phyloP scores from a whole-genome alignment of 768 basidiomycete genomes.

The Termitomyces sp. region DNA sequence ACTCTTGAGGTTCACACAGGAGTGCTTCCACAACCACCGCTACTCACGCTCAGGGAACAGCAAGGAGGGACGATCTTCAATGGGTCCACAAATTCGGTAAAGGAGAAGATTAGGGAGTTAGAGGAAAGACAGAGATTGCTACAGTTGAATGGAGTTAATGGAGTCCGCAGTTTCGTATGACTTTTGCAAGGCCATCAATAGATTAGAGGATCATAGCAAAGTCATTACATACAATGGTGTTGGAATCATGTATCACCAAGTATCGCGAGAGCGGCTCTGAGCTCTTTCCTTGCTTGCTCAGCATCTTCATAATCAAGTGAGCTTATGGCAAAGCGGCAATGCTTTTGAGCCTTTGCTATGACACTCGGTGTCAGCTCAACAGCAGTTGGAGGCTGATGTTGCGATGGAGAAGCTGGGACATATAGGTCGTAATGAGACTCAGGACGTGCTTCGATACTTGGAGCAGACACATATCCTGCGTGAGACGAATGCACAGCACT shows the following conservation, averaged over 20 bases:
- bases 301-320: constrained; percentile 95
- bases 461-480: not conserved
- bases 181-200: not conserved
- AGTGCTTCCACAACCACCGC: not conserved
- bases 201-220: not conserved
- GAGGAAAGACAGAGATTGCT: not conserved
- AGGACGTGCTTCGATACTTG: not conserved
- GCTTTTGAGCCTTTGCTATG: constrained; percentile 80
- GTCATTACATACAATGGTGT: not conserved
- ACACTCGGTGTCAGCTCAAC: constrained; percentile 56
- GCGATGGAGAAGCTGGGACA: constrained; percentile 13
- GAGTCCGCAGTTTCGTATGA: not conserved
- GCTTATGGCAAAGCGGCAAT: constrained; percentile 88
- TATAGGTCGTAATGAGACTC: constrained; percentile 4
- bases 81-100: not conserved
- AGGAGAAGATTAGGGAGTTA: not conserved
- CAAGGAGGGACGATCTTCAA: not conserved
- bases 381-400: constrained; percentile 19
- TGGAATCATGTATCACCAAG: constrained; percentile 42
- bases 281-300: constrained; percentile 79
- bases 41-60: not conserved
- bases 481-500: not conserved
- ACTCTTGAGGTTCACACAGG: not conserved
- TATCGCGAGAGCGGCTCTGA: constrained; percentile 66
- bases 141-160: not conserved